Evolutionary conservation across 192 early-diverging fungal species (phyloP).

Genomic region (Diversispora epigaea): DNA sequence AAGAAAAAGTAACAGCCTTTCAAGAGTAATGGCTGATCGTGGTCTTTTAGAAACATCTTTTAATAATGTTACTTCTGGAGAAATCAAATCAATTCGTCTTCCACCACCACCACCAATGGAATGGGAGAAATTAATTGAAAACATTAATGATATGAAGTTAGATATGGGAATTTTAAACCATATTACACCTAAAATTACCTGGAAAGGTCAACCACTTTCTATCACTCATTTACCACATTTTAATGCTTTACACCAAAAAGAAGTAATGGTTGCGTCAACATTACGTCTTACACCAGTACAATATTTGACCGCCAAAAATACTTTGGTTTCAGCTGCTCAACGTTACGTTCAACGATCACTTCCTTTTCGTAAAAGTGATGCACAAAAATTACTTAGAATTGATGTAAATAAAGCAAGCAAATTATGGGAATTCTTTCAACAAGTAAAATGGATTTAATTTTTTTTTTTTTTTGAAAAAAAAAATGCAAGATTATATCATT

Average conservation of each 20-base stretch:
- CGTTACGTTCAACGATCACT: conserved; percentile 39
- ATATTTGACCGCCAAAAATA: conserved; percentile 81
- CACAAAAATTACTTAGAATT: conserved; percentile 84
- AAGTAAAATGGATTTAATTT: conserved; percentile 75
- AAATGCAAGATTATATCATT: no score
- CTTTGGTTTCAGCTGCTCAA: conserved; percentile 64
- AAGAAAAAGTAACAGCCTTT: not conserved
- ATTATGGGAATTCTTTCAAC: conserved; percentile 86
- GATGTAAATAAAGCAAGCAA: conserved; percentile 94
- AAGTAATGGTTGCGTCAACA: conserved; percentile 70
- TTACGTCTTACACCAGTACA: conserved; percentile 80
- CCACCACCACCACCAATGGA: conserved; percentile 18
- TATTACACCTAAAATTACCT: not conserved
- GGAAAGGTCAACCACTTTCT: conserved; percentile 19
- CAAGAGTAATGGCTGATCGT: conserved; percentile 28
- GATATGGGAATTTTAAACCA: not conserved
- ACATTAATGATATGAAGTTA: conserved; percentile 6
- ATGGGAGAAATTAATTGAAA: not conserved
- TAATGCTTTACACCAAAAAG: conserved; percentile 59
- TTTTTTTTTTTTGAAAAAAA: no score
- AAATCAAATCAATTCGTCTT: not conserved
- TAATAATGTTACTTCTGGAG: not conserved
- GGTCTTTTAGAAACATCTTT: conserved; percentile 2
- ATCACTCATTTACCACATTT: conserved; percentile 36
- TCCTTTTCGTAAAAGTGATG: conserved; percentile 86